Evolutionary conservation across 768 basidiomycete species (phyloP), one percentile per base, ranked within the genome.

Genomic region (Thelephora aurantiotincta): DNA sequence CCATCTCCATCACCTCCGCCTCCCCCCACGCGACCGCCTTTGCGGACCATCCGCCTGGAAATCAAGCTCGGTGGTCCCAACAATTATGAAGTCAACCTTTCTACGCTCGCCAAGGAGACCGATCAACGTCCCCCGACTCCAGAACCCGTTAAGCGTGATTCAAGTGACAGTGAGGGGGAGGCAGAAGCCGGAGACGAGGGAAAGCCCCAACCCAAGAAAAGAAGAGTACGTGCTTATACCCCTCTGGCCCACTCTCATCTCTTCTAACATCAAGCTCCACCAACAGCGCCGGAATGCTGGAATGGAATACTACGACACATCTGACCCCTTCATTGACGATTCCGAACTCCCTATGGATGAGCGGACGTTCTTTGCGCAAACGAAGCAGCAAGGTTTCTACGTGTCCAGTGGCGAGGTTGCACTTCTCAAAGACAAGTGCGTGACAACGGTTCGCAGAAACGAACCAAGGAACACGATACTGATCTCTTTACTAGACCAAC

Each of bases 321-420:
- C 72, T 0, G 96, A 99, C 65, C 85, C 89, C 0, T 98, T 98
- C 67, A 96, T 99, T 58, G 96, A 99, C 70, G 96, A 99, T 65
- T 89, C 90, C 1, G 94, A 98, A 59, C 69, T 94, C 48, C 81
- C 78, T 20, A 67, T 93, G 42, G 93, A 98, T 66, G 80, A 93
- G 59, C 81, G 94, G 4, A 91, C 84, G 2, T 89, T 75, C 65
- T 86, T 92, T 56, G 89, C 85, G 4, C 81, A 89, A 62, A 94
- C 93, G 4, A 89, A 85, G 62, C 89, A 93, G 57, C 80, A 84
- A 50, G 90, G 89, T 1, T 96, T 93, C 68, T 94, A 92, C 58
- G 92, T 97, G 9, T 86, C 83, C 5, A 75, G 75, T 30, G 92
- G 92, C 2, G 82, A 88, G 57, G 84, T 97, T 12, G 89, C 89